Evolutionary conservation across 345 rosid genomes (phyloP).

Genomic region (Noccaea caerulescens): DNA sequence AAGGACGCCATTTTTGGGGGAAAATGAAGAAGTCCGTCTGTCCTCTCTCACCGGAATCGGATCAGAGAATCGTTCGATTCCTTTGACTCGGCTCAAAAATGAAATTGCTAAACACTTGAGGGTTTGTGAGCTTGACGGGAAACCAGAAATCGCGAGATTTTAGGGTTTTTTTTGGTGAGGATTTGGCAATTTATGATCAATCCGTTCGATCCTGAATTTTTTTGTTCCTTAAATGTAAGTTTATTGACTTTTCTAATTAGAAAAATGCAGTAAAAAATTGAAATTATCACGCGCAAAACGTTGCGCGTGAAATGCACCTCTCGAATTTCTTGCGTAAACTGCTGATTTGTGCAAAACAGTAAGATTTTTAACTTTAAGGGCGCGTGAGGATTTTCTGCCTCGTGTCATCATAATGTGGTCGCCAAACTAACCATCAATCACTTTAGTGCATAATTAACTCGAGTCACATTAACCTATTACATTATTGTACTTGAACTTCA

Average conservation of each 20-base stretch:
- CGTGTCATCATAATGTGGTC: slow-evolving; percentile 28
- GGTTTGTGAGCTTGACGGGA: not conserved
- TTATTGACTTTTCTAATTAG: not conserved
- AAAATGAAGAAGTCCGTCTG: not conserved
- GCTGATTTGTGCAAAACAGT: not conserved
- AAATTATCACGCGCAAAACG: not conserved
- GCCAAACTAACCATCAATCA: slow-evolving; percentile 6
- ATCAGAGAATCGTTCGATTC: slow-evolving; percentile 24
- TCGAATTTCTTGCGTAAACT: not conserved
- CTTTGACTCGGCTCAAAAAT: slow-evolving; percentile 31
- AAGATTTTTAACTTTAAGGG: not conserved
- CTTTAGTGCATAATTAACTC: not conserved
- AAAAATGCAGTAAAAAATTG: not conserved
- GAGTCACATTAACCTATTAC: not conserved
- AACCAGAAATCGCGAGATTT: slow-evolving; percentile 9
- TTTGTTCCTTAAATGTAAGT: not conserved
- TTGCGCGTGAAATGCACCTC: not conserved
- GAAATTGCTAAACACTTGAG: not conserved
- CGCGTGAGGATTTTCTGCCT: slow-evolving; percentile 27
- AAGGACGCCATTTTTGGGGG: slow-evolving; percentile 61
- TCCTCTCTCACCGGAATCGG: slow-evolving; percentile 42
- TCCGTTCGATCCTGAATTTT: not conserved
- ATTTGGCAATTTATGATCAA: slow-evolving; percentile 6
- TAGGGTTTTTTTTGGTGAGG: slow-evolving; percentile 1
- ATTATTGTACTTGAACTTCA: not conserved